Conservation (phyloP, 2,329 filamentous ascomycete species). For the Xylariales sp. region DNA sequence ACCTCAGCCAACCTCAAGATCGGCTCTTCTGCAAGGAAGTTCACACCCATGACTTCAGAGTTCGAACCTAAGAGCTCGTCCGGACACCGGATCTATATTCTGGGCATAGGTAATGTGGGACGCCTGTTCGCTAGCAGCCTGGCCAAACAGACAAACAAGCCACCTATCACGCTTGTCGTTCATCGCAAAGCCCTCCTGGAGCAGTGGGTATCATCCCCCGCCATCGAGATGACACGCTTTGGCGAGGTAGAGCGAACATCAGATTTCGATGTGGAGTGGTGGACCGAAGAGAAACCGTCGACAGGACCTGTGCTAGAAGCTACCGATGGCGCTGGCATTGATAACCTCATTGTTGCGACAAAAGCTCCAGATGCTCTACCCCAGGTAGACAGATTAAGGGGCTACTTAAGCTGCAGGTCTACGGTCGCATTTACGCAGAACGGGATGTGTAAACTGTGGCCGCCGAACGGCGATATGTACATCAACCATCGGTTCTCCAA, state of each 20-base stretch:
- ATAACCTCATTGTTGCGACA: constrained; percentile 72
- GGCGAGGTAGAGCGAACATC: constrained; percentile 26
- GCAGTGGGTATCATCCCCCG: constrained; percentile 40
- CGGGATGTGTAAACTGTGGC: constrained; percentile 69
- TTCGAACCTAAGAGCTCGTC: too few relatives aligned
- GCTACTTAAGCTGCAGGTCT: constrained; percentile 59
- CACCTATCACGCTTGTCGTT: constrained; percentile 77
- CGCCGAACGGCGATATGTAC: constrained; percentile 44
- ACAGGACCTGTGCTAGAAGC: constrained; percentile 35
- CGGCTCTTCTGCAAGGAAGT: too few relatives aligned
- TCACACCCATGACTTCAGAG: too few relatives aligned
- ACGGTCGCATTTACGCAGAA: constrained; percentile 84
- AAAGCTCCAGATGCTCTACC: constrained; percentile 67
- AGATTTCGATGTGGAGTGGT: constrained; percentile 49
- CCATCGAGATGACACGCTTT: constrained; percentile 39
- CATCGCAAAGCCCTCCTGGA: constrained; percentile 51
- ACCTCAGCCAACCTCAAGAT: constrained; percentile 18
- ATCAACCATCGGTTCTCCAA: constrained; percentile 33
- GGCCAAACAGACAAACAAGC: constrained; percentile 51
- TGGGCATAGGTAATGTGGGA: constrained; percentile 79
- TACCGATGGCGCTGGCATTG: constrained; percentile 42
- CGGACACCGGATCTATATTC: constrained; percentile 69
- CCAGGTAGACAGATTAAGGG: constrained; percentile 52
- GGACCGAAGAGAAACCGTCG: constrained; percentile 40
- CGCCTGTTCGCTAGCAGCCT: constrained; percentile 73